phyloP scores from a whole-genome alignment of 2,329 filamentous ascomycete genomes.

The Monilinia fructicola region DNA sequence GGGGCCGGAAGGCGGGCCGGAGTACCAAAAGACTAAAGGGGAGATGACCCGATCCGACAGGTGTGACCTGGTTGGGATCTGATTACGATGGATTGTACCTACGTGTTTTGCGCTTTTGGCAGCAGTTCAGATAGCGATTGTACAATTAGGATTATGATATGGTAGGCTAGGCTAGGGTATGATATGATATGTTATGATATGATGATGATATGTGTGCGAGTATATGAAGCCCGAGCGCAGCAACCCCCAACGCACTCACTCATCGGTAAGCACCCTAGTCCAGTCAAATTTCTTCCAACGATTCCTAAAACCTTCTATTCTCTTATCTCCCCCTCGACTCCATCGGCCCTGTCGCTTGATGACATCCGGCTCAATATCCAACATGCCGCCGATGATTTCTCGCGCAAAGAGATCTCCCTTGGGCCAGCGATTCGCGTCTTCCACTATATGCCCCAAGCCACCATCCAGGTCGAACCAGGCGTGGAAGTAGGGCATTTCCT shows the following conservation, averaged over 20 bases:
- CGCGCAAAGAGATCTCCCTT: constrained; percentile 88
- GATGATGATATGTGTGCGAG: constrained; percentile 1
- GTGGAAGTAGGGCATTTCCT: constrained; percentile 98
- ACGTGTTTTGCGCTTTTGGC: not conserved
- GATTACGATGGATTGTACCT: not conserved
- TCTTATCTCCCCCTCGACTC: constrained; percentile 56
- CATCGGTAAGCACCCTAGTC: constrained; percentile 56
- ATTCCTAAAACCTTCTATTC: constrained; percentile 77
- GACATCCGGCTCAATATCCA: constrained; percentile 76
- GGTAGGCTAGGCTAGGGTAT: not conserved
- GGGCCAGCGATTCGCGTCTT: constrained; percentile 83
- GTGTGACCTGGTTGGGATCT: not conserved
- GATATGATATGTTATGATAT: constrained; percentile 3
- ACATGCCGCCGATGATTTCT: constrained; percentile 88
- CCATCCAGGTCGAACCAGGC: constrained; percentile 94
- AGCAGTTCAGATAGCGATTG: not conserved
- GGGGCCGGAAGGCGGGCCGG: constrained; percentile 10
- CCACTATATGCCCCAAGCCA: constrained; percentile 87
- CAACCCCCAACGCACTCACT: constrained; percentile 18
- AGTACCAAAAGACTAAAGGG: not conserved
- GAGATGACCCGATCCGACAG: not conserved
- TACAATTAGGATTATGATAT: constrained; percentile 6
- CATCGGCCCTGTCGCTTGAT: constrained; percentile 90
- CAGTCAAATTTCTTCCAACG: constrained; percentile 74
- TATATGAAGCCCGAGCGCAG: not conserved